These are phyloP conservation scores for Metschnikowia cerradonensis DNA, from an alignment of 805 yeast genomes.

Conservation along the genomic window DNA sequence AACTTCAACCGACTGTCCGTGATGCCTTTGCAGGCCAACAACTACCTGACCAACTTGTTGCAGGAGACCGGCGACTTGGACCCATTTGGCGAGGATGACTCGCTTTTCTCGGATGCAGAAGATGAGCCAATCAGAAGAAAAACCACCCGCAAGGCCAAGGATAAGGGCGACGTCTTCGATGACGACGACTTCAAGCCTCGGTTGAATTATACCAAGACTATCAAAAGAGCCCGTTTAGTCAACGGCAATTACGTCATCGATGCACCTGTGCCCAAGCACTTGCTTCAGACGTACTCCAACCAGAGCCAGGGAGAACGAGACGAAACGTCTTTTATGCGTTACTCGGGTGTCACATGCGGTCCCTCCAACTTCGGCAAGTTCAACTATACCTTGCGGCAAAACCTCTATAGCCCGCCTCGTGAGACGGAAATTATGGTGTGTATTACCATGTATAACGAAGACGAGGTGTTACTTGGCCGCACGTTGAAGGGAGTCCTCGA, in stretches of 20 bases:
- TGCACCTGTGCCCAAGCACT: conserved; percentile 38
- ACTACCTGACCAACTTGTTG: conserved; percentile 37
- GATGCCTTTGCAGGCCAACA: conserved; percentile 18
- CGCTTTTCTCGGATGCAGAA: conserved; percentile 39
- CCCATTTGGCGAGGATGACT: conserved; percentile 44
- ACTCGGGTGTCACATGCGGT: conserved; percentile 91
- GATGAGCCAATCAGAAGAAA: conserved; percentile 29
- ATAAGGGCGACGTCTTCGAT: conserved; percentile 20
- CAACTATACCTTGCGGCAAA: conserved; percentile 79
- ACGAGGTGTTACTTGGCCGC: conserved; percentile 56
- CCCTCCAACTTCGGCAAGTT: conserved; percentile 62
- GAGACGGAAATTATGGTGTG: conserved; percentile 82
- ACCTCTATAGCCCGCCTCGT: conserved; percentile 72
- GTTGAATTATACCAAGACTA: conserved; percentile 38
- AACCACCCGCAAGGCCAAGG: conserved; percentile 16
- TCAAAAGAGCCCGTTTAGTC: conserved; percentile 50
- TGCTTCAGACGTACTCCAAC: conserved; percentile 30
- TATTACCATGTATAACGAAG: conserved; percentile 79
- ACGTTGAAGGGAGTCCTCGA: conserved; percentile 63
- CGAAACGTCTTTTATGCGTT: conserved; percentile 84
- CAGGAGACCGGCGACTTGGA: conserved; percentile 38
- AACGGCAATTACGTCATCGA: conserved; percentile 46
- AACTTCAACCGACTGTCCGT: conserved; percentile 5
- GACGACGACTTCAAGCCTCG: conserved; percentile 39
- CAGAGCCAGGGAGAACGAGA: conserved; percentile 13